Percentiles rank a stretch among this genome's conserved stretches.
Conservation (phyloP, 192 early-diverging fungal genomes). For the Backusella morwellensis region DNA sequence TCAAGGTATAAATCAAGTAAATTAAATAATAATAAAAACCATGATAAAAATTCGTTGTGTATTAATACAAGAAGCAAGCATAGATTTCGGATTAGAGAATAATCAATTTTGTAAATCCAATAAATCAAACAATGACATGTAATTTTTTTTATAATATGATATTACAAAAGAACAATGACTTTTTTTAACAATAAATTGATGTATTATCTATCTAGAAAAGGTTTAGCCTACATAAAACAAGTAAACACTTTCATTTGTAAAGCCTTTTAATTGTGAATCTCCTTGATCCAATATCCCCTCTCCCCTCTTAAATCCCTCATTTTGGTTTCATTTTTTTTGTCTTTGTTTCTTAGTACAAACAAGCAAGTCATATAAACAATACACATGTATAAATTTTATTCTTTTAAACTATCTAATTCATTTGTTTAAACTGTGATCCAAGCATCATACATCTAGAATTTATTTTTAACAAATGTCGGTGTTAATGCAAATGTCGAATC, state of each 20-base stretch:
- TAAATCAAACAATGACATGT: neutral
- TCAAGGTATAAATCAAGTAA: neutral
- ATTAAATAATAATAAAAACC: too few relatives aligned
- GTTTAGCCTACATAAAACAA: neutral
- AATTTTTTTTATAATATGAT: neutral
- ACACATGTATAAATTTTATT: neutral
- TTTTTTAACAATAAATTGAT: neutral
- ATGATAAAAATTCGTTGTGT: too few relatives aligned
- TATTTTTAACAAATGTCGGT: neutral
- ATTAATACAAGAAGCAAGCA: too few relatives aligned
- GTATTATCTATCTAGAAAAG: neutral
- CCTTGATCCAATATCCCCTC: neutral
- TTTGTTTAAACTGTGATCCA: neutral
- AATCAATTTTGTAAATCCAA: neutral
- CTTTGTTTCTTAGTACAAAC: neutral
- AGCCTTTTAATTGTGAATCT: neutral
- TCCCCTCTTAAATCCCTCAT: neutral
- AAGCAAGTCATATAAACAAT: neutral
- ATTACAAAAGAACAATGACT: neutral
- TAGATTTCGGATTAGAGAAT: too few relatives aligned
- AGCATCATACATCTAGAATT: neutral
- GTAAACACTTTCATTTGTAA: neutral
- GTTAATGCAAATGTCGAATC: neutral
- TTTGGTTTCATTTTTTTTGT: neutral
- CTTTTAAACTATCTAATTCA: neutral